Evolutionary conservation across 495 filamentous ascomycete species (phyloP).

Genomic region (Penicillium mononematosum): DNA sequence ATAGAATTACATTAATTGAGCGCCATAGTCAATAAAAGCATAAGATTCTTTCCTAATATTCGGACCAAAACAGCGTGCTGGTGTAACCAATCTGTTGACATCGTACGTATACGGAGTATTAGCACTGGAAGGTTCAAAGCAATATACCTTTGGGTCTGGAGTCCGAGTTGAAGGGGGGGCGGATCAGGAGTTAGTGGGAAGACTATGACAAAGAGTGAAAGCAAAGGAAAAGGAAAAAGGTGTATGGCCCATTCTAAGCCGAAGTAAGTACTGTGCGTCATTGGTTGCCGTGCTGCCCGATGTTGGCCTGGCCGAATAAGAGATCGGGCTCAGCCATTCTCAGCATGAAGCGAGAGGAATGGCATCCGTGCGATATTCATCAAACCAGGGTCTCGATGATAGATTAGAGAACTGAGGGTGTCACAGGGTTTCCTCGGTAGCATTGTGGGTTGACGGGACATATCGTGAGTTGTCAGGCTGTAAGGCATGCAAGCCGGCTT

Average conservation of each 20-base stretch:
- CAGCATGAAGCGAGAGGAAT: slow-evolving; percentile 4
- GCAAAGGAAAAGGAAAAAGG: neutral
- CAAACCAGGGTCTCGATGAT: neutral
- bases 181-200: slow-evolving; percentile 16
- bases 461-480: slow-evolving; percentile 31
- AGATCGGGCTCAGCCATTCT: neutral
- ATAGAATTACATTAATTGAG: neutral
- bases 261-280: slow-evolving; percentile 23
- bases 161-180: slow-evolving; percentile 21
- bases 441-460: slow-evolving; percentile 24
- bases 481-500: slow-evolving; percentile 26
- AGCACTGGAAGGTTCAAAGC: slow-evolving; percentile 1
- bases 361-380: slow-evolving; percentile 14
- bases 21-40: neutral
- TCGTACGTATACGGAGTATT: slow-evolving; percentile 6
- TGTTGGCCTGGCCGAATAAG: slow-evolving; percentile 5
- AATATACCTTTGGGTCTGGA: slow-evolving; percentile 5
- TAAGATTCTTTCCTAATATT: slow-evolving; percentile 7
- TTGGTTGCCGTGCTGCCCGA: slow-evolving; percentile 26
- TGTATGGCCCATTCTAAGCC: neutral
- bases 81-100: slow-evolving; percentile 24
- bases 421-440: slow-evolving; percentile 30
- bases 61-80: slow-evolving; percentile 17
- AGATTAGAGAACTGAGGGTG: slow-evolving; percentile 16
- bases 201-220: slow-evolving; percentile 16